A percentile compares a stretch with the other conserved stretches of the same genome.
These are phyloP conservation scores for Fonsecaea multimorphosa DNA, from an alignment of 2,329 filamentous ascomycete genomes.

Conservation along the genomic window DNA sequence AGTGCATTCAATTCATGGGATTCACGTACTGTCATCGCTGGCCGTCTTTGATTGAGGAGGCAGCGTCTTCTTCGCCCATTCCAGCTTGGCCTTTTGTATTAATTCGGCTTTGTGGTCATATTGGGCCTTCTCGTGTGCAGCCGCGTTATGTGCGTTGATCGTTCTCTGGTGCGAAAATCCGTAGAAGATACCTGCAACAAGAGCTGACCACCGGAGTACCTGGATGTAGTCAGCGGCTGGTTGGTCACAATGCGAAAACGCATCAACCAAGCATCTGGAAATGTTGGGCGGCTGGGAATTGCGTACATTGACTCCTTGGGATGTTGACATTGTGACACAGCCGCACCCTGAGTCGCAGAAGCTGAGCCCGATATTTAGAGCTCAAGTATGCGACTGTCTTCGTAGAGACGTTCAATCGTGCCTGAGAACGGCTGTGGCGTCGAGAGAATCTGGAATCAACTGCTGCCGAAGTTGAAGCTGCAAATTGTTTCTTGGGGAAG, in stretches of 20 bases:
- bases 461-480: slow-evolving; percentile 25
- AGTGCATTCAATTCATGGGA: neutral
- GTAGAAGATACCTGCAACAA: slow-evolving; percentile 91
- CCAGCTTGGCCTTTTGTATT: slow-evolving; percentile 91
- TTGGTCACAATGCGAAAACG: neutral
- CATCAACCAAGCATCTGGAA: neutral
- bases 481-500: slow-evolving; percentile 30
- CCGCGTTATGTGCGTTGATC: slow-evolving; percentile 74
- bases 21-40: slow-evolving; percentile 46
- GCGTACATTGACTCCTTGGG: slow-evolving; percentile 71
- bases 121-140: slow-evolving; percentile 74
- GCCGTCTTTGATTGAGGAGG: slow-evolving; percentile 53
- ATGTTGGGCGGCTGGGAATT: slow-evolving; percentile 10
- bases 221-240: slow-evolving; percentile 50
- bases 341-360: slow-evolving; percentile 10
- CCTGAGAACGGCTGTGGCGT: neutral
- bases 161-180: slow-evolving; percentile 91
- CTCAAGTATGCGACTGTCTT: slow-evolving; percentile 13
- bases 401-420: neutral
- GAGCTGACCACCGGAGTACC: slow-evolving; percentile 97
- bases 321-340: slow-evolving; percentile 61
- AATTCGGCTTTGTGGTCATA: slow-evolving; percentile 89
- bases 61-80: slow-evolving; percentile 79
- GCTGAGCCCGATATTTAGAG: slow-evolving; percentile 3
- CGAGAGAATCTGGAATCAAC: slow-evolving; percentile 9